phyloP scores from a whole-genome alignment of 768 basidiomycete species.

The Boletus tylopilopsis region DNA sequence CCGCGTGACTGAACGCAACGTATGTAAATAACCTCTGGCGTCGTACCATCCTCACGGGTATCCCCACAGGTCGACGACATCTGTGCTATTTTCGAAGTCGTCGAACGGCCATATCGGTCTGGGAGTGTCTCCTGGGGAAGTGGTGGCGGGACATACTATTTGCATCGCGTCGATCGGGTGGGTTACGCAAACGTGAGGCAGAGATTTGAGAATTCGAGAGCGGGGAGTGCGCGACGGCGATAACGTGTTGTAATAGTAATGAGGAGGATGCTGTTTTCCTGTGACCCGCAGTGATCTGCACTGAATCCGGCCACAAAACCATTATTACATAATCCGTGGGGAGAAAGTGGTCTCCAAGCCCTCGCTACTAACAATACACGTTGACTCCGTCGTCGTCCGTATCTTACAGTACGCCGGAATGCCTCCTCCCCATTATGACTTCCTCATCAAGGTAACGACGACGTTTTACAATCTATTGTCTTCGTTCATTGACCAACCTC shows the following conservation, averaged over 20 bases:
- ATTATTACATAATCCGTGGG: too few relatives aligned
- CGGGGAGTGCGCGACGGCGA: constrained; percentile 27
- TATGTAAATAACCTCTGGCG: constrained; percentile 32
- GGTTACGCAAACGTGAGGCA: constrained; percentile 61
- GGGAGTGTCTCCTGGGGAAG: constrained; percentile 83
- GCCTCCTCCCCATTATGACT: constrained; percentile 96
- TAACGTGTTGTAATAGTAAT: neutral
- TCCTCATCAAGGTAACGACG: constrained; percentile 76
- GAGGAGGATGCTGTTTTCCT: neutral
- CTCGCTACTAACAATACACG: too few relatives aligned
- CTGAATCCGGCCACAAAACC: too few relatives aligned
- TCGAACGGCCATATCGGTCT: constrained; percentile 60
- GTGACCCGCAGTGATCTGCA: too few relatives aligned
- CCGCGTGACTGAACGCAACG: constrained; percentile 81
- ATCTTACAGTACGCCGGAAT: constrained; percentile 35
- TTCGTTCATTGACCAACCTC: neutral
- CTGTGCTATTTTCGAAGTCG: constrained; percentile 76
- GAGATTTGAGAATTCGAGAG: constrained; percentile 50
- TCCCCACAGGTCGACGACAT: constrained; percentile 64
- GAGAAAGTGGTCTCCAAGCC: too few relatives aligned
- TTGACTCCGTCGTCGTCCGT: neutral
- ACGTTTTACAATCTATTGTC: neutral
- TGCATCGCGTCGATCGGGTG: constrained; percentile 73
- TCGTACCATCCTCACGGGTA: neutral
- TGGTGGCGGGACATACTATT: constrained; percentile 63